Evolutionary conservation across 176 grass and related monocot genomes (phyloP).

Genomic region (Zoysia japonica): DNA sequence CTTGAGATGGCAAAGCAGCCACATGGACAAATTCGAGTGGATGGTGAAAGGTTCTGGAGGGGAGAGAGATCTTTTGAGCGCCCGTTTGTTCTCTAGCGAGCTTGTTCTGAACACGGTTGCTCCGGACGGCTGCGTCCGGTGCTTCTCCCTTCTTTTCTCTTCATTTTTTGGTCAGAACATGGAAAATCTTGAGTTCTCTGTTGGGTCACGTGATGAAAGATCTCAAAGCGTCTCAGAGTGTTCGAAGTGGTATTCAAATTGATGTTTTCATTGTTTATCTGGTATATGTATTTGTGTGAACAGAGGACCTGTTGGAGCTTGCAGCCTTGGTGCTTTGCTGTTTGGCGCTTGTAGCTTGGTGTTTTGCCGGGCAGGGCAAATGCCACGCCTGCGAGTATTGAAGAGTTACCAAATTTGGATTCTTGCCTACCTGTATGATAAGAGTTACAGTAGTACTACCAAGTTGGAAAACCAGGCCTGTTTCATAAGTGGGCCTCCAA

Average conservation of each 20-base stretch:
- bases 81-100: constrained; percentile 14
- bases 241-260: not conserved
- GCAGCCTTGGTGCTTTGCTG: no score
- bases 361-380: no score
- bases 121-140: not conserved
- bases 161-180: not conserved
- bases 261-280: not conserved
- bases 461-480: no score
- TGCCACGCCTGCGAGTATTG: no score
- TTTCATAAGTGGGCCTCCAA: no score
- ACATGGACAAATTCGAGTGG: constrained; percentile 63
- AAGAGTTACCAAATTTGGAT: no score
- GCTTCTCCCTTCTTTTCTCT: not conserved
- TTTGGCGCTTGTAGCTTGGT: not conserved
- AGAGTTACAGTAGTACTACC: no score
- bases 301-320: not conserved
- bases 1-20: constrained; percentile 53
- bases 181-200: not conserved
- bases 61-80: constrained; percentile 46
- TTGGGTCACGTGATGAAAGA: not conserved
- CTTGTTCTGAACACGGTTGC: not conserved
- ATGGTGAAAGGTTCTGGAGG: constrained; percentile 50
- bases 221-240: not conserved
- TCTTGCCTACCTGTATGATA: no score
- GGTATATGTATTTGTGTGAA: not conserved